A percentile compares a stretch with the other conserved stretches of the same genome.
Conservation (phyloP, 2,329 filamentous ascomycete species). For the Ramichloridium luteum region DNA sequence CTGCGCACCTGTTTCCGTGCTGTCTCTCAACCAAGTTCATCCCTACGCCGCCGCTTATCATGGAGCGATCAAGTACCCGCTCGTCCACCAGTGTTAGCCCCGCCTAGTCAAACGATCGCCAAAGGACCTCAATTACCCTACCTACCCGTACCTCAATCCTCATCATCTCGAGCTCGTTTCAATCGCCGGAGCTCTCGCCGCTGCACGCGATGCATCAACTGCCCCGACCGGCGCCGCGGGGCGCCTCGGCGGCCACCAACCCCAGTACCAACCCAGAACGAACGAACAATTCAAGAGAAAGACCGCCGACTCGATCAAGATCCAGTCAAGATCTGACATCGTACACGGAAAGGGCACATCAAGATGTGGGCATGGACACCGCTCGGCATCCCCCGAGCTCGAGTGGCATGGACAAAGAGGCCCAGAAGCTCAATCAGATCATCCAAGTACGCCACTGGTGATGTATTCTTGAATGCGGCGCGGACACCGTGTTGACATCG, state of each 20-base stretch:
- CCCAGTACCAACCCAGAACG: constrained; percentile 60
- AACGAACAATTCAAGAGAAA: constrained; percentile 62
- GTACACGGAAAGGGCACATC: constrained; percentile 38
- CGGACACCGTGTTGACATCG: too few species aligned
- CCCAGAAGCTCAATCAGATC: constrained; percentile 82
- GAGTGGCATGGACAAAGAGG: constrained; percentile 46
- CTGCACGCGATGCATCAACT: constrained; percentile 86
- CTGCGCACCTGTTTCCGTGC: too few species aligned
- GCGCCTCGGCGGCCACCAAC: constrained; percentile 60
- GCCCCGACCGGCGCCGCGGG: constrained; percentile 60
- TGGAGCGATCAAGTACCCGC: too few species aligned
- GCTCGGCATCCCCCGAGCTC: constrained; percentile 31
- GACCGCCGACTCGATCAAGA: constrained; percentile 36
- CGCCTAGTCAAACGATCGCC: too few species aligned
- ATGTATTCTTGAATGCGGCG: neutral
- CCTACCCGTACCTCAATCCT: neutral
- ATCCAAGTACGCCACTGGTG: constrained; percentile 54
- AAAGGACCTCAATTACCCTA: too few species aligned
- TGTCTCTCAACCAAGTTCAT: too few species aligned
- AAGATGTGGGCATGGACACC: constrained; percentile 21
- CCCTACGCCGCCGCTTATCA: too few species aligned
- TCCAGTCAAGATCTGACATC: constrained; percentile 40
- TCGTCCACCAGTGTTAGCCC: too few species aligned
- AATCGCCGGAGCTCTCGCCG: too few species aligned
- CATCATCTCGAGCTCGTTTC: too few species aligned